Percentiles rank a stretch among this genome's conserved stretches.
These are phyloP conservation scores for Colletotrichum horii DNA, from an alignment of 2,329 filamentous ascomycete genomes.

Conservation along the genomic window DNA sequence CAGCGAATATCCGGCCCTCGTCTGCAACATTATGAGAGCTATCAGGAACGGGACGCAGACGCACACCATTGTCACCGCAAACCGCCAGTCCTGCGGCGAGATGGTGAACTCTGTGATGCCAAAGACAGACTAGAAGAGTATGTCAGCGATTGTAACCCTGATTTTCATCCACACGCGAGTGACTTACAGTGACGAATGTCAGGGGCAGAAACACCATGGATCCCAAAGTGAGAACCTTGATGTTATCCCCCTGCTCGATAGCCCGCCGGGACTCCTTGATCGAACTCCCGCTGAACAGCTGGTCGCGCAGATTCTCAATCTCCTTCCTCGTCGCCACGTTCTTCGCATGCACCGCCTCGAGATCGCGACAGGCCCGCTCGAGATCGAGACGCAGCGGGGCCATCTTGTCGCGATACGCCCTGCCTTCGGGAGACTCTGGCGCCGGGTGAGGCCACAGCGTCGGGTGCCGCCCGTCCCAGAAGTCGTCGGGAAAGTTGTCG, in stretches of 20 bases:
- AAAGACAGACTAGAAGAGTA: constrained; percentile 50
- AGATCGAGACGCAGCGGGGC: constrained; percentile 51
- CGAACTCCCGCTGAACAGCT: constrained; percentile 67
- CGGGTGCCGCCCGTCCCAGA: constrained; percentile 61
- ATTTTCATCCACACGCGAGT: not conserved
- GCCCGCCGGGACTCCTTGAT: constrained; percentile 66
- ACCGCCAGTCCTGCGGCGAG: constrained; percentile 47
- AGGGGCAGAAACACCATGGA: constrained; percentile 66
- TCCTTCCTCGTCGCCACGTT: constrained; percentile 61
- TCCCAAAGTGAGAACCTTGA: constrained; percentile 64
- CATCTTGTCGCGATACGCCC: constrained; percentile 55
- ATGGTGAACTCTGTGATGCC: constrained; percentile 55
- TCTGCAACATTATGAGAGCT: constrained; percentile 51
- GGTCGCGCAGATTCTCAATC: constrained; percentile 62
- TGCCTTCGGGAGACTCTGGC: constrained; percentile 46
- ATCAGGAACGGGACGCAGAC: constrained; percentile 59
- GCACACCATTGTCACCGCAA: constrained; percentile 67
- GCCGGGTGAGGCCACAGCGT: constrained; percentile 61
- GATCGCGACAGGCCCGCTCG: constrained; percentile 54
- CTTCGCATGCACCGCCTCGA: constrained; percentile 50
- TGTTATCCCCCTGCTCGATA: constrained; percentile 69
- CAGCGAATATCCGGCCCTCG: constrained; percentile 32
- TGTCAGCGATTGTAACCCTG: not conserved
- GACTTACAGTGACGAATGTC: constrained; percentile 61
- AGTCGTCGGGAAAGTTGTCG: constrained; percentile 62